A percentile compares a stretch with the other conserved stretches of the same genome.
These are phyloP conservation scores for Musa beccarii DNA, from an alignment of 176 grass and related monocot species.

Conservation along the genomic window DNA sequence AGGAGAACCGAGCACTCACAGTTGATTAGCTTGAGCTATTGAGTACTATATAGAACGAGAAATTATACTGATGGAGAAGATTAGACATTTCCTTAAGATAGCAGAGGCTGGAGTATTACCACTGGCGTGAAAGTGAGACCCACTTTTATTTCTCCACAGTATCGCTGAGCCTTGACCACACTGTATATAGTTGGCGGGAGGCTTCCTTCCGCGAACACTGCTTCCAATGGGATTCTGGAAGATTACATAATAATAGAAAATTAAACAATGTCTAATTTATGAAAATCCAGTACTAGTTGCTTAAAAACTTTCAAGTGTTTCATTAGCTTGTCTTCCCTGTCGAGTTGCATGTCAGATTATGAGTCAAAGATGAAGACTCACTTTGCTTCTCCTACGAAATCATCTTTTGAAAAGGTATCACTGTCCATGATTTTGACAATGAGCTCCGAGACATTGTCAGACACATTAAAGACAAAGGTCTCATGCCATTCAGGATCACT, in stretches of 20 bases:
- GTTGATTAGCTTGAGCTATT: too few relatives aligned
- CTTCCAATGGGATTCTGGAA: slow-evolving; percentile 52
- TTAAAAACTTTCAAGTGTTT: too few relatives aligned
- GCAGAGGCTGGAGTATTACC: not conserved
- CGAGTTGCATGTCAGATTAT: not conserved
- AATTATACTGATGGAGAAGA: not conserved
- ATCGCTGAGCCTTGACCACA: slow-evolving; percentile 66
- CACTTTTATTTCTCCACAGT: slow-evolving; percentile 69
- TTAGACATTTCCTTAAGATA: not conserved
- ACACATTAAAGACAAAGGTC: slow-evolving; percentile 65
- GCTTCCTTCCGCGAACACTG: slow-evolving; percentile 48
- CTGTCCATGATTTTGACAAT: slow-evolving; percentile 81
- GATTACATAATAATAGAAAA: not conserved
- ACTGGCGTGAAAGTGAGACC: slow-evolving; percentile 71
- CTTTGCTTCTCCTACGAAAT: slow-evolving; percentile 76
- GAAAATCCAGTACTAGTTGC: too few relatives aligned
- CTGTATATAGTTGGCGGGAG: slow-evolving; percentile 46
- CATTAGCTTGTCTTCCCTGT: too few relatives aligned
- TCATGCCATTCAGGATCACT: slow-evolving; percentile 84
- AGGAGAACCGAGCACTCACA: too few relatives aligned
- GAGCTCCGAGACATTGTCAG: slow-evolving; percentile 28
- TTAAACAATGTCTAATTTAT: too few relatives aligned
- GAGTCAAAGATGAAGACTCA: slow-evolving; percentile 11
- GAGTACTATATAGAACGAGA: too few relatives aligned
- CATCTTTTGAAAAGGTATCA: slow-evolving; percentile 41